phyloP scores from a whole-genome alignment of 208 protist species.

The Strigomonas culicis region DNA sequence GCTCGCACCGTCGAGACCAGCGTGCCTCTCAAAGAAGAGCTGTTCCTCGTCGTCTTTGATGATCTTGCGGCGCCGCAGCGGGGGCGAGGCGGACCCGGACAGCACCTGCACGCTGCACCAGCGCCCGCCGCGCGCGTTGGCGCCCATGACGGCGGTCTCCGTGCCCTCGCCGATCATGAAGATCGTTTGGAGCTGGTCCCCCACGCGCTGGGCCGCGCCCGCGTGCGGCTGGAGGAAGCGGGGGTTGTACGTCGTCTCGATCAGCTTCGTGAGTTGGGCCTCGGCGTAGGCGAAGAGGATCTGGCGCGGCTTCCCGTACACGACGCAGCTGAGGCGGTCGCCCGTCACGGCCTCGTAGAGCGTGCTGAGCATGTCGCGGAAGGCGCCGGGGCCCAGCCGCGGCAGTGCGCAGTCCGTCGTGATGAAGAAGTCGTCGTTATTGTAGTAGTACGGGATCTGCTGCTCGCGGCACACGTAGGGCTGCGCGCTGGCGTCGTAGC shows the following conservation, averaged over 20 bases:
- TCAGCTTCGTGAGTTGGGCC: conserved; percentile 34
- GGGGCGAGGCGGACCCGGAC: conserved; percentile 58
- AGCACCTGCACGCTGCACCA: conserved; percentile 84
- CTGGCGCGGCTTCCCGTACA: conserved; percentile 82
- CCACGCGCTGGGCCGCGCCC: no score
- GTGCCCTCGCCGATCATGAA: conserved; percentile 90
- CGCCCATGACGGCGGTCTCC: conserved; percentile 81
- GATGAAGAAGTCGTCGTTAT: conserved; percentile 78
- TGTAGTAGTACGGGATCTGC: conserved; percentile 62
- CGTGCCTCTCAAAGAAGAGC: background rate
- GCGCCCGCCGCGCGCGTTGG: conserved; percentile 65
- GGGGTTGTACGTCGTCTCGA: background rate
- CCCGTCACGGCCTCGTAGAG: conserved; percentile 79
- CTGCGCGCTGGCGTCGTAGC: conserved; percentile 32
- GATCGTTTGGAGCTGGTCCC: conserved; percentile 35
- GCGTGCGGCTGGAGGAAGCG: background rate
- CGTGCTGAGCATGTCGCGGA: conserved; percentile 81
- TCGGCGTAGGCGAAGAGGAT: conserved; percentile 82
- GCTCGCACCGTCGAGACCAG: background rate
- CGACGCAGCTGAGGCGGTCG: conserved; percentile 50
- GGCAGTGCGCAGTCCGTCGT: conserved; percentile 67
- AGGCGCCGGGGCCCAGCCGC: conserved; percentile 70
- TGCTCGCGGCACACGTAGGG: conserved; percentile 52
- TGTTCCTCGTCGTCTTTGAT: background rate
- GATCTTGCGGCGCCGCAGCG: conserved; percentile 31